Base-by-base conservation (phyloP, 1,284 basidiomycete genomes). In the Inonotus obliquus region DNA sequence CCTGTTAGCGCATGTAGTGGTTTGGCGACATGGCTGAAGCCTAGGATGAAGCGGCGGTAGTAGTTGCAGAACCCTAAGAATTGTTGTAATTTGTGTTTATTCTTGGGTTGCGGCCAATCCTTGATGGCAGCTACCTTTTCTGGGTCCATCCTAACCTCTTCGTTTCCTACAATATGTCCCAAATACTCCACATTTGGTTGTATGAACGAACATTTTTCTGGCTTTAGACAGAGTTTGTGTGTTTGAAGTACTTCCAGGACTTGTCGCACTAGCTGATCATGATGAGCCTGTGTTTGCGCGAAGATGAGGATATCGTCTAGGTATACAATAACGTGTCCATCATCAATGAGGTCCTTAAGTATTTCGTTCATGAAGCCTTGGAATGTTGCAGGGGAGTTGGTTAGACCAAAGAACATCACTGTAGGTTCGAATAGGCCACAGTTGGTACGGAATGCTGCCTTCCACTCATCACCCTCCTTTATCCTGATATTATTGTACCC, bases 401-500 rank as follows among this genome's bases (percentile, higher is more conserved):
- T 21, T 23, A 49, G 47, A 4, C 25, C 25, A 49, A 49, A 49
- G 47, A 49, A 49, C 47, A 49, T 49, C 4, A 49, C 25, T 13
- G 47, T 49, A 11, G 11, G 21, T 49, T 49, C 25, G 21, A 49
- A 49, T 3, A 49, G 21, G 7, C 47, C 25, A 5, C 2, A 13
- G 47, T 49, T 49, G 10, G 47, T 49, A 2, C 25, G 4, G 13
- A 49, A 49, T 4, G 21, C 47, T 23, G 47, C 47, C 25, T 49
- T 49, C 47, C 25, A 49, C 25, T 49, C 25, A 21, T 49, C 47
- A 13, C 47, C 21, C 14, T 49, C 25, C 4, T 13, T 4, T 4
- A 49, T 49, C 19, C 25, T 4, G 5, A 49, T 25, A 23, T 69
- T 65, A 63, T 73, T 67, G 67, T 72, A 77, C 1, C 72, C 74